These are phyloP conservation scores for Coemansia asiatica DNA, from an alignment of 192 early-diverging fungal species.

Conservation along the genomic window DNA sequence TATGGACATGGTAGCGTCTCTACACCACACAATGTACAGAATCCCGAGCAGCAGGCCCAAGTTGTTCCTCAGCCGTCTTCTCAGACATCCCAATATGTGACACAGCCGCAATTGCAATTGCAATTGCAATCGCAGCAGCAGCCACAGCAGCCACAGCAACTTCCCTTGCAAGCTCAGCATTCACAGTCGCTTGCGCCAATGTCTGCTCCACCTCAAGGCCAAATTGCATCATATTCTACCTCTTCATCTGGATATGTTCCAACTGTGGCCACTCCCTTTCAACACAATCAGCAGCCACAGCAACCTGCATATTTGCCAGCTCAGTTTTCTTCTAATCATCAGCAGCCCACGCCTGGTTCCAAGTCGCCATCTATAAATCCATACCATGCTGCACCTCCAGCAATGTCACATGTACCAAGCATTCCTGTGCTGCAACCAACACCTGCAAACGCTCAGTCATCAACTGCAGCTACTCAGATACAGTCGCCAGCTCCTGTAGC, in stretches of 20 bases:
- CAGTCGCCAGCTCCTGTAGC: conserved; percentile 6
- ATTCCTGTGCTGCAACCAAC: conserved; percentile 43
- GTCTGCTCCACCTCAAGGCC: conserved; percentile 6
- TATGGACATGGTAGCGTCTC: conserved; percentile 16
- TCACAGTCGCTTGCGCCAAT: conserved; percentile 4
- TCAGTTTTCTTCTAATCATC: background rate
- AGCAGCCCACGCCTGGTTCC: background rate
- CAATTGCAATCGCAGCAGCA: conserved; percentile 21
- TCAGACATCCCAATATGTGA: conserved; percentile 8
- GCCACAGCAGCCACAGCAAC: conserved; percentile 18
- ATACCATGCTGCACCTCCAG: conserved; percentile 27
- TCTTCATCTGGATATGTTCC: conserved; percentile 3
- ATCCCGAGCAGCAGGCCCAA: conserved; percentile 33
- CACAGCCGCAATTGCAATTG: conserved; percentile 32
- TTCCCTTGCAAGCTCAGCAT: conserved; percentile 13
- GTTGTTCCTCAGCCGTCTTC: conserved; percentile 25
- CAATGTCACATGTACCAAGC: conserved; percentile 32
- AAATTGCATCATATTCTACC: background rate
- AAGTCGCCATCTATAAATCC: conserved; percentile 24
- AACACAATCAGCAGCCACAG: conserved; percentile 1
- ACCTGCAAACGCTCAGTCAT: conserved; percentile 1
- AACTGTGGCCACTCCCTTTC: background rate
- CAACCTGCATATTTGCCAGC: background rate
- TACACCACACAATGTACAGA: conserved; percentile 17
- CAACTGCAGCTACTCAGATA: background rate